phyloP scores from a whole-genome alignment of 2,329 filamentous ascomycete species.

The Botrytis byssoidea region DNA sequence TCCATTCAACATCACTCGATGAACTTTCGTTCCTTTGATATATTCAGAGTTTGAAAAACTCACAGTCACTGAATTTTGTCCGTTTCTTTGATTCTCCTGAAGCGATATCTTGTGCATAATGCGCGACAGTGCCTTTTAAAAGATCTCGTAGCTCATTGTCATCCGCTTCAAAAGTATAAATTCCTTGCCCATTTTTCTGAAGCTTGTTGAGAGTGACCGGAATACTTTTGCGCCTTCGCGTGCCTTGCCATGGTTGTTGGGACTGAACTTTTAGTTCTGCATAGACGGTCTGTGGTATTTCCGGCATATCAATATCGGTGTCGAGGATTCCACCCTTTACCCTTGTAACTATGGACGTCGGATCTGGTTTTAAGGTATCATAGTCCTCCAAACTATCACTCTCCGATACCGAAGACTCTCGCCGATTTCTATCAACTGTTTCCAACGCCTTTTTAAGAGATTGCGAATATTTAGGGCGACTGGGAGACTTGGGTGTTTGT shows the following conservation, averaged over 20 bases:
- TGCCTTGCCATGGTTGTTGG: conserved; percentile 21
- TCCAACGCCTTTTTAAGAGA: conserved; percentile 35
- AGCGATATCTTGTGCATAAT: conserved; percentile 31
- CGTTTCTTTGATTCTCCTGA: conserved; percentile 31
- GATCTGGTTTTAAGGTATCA: conserved; percentile 35
- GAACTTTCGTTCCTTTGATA: background rate
- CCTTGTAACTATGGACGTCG: conserved; percentile 35
- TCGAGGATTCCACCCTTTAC: conserved; percentile 39
- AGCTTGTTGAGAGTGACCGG: conserved; percentile 36
- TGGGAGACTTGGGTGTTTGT: conserved; percentile 15
- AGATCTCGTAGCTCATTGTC: conserved; percentile 34
- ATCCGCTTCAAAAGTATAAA: conserved; percentile 36
- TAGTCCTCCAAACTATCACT: conserved; percentile 38
- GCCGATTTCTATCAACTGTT: conserved; percentile 17
- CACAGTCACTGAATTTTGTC: conserved; percentile 45
- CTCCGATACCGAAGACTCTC: conserved; percentile 27
- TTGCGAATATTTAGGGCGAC: conserved; percentile 25
- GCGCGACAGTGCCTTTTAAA: conserved; percentile 31
- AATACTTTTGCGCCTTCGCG: conserved; percentile 32
- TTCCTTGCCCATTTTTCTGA: conserved; percentile 29
- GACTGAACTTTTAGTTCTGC: conserved; percentile 26
- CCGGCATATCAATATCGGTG: conserved; percentile 25
- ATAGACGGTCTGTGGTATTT: conserved; percentile 26
- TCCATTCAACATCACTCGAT: background rate
- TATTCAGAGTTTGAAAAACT: background rate